Evolutionary conservation across 1,284 basidiomycete species (phyloP), one percentile per base, ranked within the genome.

Genomic region (Boletus albobrunnescens): DNA sequence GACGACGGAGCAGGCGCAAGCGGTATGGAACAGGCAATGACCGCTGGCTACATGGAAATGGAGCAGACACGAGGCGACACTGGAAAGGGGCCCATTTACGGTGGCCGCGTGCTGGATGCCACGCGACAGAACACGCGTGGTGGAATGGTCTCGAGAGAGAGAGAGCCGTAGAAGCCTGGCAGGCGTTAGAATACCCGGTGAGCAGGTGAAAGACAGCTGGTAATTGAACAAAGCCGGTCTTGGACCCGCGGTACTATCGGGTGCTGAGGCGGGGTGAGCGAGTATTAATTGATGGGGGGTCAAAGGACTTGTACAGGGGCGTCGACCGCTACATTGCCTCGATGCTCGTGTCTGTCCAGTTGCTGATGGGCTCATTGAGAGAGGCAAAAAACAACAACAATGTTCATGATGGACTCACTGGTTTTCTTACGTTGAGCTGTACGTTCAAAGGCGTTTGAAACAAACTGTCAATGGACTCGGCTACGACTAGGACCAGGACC

Each of bases 31-130:
- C 46, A 50, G 46, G 60, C 46, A 59, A 55, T 40, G 50, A 28
- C 46, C 45, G 42, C 36, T 50, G 41, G 35, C 28, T 42, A 30
- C 50, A 45, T 60, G 51, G 42, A 43, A 60, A 60, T 46, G 56
- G 37, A 43, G 50, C 19, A 26, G 31, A 47, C 63, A 62, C 55
- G 60, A 65, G 60, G 60, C 63, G 37, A 49, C 49, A 51, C 51
- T 30, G 43, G 44, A 63, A 60, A 53, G 57, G 52, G 50, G 53
- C 23, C 22, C 50, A 54, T 44, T 52, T 48, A 42, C 41, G 35
- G 41, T 41, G 26, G 22, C 36, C 44, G 27, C 50, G 44, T 57
- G 48, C 35, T 30, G 14, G 26, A 11, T 16, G 46, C 45, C 61
- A 61, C 48, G 60, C 61, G 56, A 50, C 19, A n/a, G 36, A 24